Percentiles rank a stretch among this genome's conserved stretches.
phyloP scores from a whole-genome alignment of 2,329 filamentous ascomycete species.

The Curvularia spicifera region DNA sequence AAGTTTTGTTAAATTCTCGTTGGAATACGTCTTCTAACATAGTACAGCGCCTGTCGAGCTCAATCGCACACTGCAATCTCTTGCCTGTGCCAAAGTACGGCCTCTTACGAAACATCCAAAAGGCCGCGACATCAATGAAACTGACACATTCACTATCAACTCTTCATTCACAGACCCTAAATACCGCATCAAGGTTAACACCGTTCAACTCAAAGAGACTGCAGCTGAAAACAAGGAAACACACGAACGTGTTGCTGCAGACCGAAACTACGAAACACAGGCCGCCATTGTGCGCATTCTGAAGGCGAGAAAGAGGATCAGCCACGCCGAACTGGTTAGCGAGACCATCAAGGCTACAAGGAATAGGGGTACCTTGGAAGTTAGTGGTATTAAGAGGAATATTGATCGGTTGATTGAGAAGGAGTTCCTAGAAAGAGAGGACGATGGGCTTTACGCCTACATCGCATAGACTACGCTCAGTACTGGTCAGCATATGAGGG shows the following conservation, averaged over 20 bases:
- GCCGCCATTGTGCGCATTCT: slow-evolving; percentile 96
- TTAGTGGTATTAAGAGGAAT: slow-evolving; percentile 91
- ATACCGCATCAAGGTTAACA: slow-evolving; percentile 96
- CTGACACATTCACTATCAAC: slow-evolving; percentile 88
- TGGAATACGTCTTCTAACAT: slow-evolving; percentile 16
- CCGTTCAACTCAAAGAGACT: slow-evolving; percentile 96
- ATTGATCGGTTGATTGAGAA: slow-evolving; percentile 78
- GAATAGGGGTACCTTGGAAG: slow-evolving; percentile 82
- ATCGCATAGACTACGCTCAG: slow-evolving; percentile 47
- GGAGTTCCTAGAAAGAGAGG: slow-evolving; percentile 49
- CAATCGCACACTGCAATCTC: slow-evolving; percentile 88
- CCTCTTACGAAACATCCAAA: slow-evolving; percentile 86
- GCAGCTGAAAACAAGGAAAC: slow-evolving; percentile 94
- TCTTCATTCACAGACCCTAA: slow-evolving; percentile 77
- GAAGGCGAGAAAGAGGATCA: slow-evolving; percentile 90
- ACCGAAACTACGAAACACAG: slow-evolving; percentile 95
- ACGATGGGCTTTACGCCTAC: slow-evolving; percentile 53
- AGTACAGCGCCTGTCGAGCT: slow-evolving; percentile 73
- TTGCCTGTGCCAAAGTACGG: slow-evolving; percentile 87
- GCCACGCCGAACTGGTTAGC: slow-evolving; percentile 83
- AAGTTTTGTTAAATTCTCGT: slow-evolving; percentile 41
- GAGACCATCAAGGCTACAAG: slow-evolving; percentile 93
- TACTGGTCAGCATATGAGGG: background rate
- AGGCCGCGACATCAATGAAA: slow-evolving; percentile 76
- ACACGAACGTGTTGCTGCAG: slow-evolving; percentile 85